These are phyloP conservation scores for Dothidotthia symphoricarpi DNA, from an alignment of 2,329 filamentous ascomycete species.

Conservation along the genomic window DNA sequence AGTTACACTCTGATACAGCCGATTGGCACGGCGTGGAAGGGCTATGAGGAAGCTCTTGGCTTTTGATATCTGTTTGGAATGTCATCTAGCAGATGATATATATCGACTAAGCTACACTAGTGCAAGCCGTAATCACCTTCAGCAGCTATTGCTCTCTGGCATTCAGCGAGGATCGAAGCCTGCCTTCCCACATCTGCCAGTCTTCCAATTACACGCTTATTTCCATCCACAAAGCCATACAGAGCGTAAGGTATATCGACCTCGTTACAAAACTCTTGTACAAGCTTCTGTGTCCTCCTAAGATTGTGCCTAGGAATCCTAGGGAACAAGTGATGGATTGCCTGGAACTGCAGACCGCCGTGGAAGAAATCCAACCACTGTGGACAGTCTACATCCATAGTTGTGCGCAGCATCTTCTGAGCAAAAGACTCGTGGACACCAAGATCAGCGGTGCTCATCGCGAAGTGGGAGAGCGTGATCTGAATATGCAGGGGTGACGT, in stretches of 20 bases:
- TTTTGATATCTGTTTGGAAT: too few species aligned
- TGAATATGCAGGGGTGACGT: slow-evolving; percentile 70
- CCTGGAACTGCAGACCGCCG: slow-evolving; percentile 71
- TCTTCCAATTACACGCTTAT: slow-evolving; percentile 55
- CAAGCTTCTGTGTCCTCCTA: slow-evolving; percentile 58
- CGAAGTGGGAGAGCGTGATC: slow-evolving; percentile 71
- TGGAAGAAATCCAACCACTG: slow-evolving; percentile 71
- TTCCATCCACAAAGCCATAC: slow-evolving; percentile 62
- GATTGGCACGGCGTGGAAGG: slow-evolving; percentile 20
- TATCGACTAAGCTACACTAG: slow-evolving; percentile 8
- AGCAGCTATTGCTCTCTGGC: slow-evolving; percentile 46
- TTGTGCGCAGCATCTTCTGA: slow-evolving; percentile 68
- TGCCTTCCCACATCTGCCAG: slow-evolving; percentile 62
- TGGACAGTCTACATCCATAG: slow-evolving; percentile 72
- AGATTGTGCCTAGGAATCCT: slow-evolving; percentile 68
- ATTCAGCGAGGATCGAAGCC: slow-evolving; percentile 59
- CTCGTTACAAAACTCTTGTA: slow-evolving; percentile 64
- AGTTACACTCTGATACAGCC: slow-evolving; percentile 48
- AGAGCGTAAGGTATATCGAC: slow-evolving; percentile 63
- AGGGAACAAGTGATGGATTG: slow-evolving; percentile 68
- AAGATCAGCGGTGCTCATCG: slow-evolving; percentile 66
- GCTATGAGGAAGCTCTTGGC: slow-evolving; percentile 13
- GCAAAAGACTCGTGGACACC: slow-evolving; percentile 65
- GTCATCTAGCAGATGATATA: too few species aligned
- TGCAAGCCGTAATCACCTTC: slow-evolving; percentile 34